Evolutionary conservation across 2,329 filamentous ascomycete genomes (phyloP).

Genomic region (Fusarium sp.): DNA sequence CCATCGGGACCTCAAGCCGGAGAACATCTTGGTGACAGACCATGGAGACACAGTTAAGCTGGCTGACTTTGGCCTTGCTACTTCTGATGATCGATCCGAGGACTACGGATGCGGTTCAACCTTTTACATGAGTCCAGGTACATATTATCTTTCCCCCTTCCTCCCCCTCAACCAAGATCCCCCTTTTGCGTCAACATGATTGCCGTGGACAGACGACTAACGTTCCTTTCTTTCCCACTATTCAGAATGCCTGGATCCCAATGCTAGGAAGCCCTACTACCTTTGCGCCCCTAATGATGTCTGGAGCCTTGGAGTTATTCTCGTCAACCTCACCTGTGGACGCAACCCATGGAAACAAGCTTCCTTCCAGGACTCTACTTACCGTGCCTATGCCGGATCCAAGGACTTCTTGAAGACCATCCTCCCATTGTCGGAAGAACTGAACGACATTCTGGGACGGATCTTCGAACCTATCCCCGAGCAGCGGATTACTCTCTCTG

Average conservation of each 20-base stretch:
- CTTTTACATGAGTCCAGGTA: conserved; percentile 99
- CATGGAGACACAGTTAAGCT: conserved; percentile 91
- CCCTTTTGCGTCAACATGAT: conserved; percentile 1
- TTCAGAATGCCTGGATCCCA: conserved; percentile 88
- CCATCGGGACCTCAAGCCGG: conserved; percentile 96
- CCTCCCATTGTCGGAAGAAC: conserved; percentile 86
- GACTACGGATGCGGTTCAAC: conserved; percentile 98
- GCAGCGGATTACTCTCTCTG: conserved; percentile 82
- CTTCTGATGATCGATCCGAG: conserved; percentile 82
- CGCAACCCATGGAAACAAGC: conserved; percentile 99
- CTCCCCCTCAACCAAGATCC: conserved; percentile 10
- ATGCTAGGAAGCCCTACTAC: conserved; percentile 80
- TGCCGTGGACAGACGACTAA: conserved; percentile 40
- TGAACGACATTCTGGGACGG: conserved; percentile 86
- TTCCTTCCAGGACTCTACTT: conserved; percentile 92
- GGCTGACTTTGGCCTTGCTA: conserved; percentile 96
- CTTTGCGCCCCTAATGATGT: conserved; percentile 95
- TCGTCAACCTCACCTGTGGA: conserved; percentile 97
- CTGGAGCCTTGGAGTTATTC: conserved; percentile 97
- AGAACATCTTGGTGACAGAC: conserved; percentile 95
- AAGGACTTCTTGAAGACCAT: conserved; percentile 92
- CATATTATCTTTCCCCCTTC: conserved; percentile 46
- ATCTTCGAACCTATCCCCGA: conserved; percentile 90
- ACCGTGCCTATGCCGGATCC: conserved; percentile 88
- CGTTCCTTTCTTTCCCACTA: conserved; percentile 39